A percentile compares a stretch with the other conserved stretches of the same genome.
Evolutionary conservation across 2,329 filamentous ascomycete species (phyloP).

Genomic region (Pseudogymnoascus sp.): DNA sequence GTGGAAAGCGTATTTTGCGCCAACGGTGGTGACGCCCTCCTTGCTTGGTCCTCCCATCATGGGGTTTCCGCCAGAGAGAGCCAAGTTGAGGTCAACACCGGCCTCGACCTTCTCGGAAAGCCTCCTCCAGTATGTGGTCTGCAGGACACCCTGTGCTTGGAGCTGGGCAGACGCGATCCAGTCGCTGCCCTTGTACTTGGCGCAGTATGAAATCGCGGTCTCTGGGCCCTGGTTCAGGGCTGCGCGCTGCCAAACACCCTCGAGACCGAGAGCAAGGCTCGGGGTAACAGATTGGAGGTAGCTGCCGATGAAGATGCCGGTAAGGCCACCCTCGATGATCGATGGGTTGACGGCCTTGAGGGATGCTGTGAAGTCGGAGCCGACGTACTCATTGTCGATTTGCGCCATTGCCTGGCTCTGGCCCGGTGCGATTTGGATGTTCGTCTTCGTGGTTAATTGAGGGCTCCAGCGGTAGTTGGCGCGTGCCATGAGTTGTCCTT

Average conservation of each 20-base stretch:
- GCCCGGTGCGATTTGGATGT: constrained; percentile 74
- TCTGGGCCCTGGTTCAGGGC: constrained; percentile 82
- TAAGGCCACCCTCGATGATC: constrained; percentile 80
- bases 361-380: constrained; percentile 85
- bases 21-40: constrained; percentile 84
- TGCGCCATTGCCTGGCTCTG: constrained; percentile 79
- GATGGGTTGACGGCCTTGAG: constrained; percentile 96
- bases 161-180: constrained; percentile 92
- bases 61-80: constrained; percentile 51
- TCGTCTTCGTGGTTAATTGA: constrained; percentile 75
- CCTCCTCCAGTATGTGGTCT: constrained; percentile 87
- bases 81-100: constrained; percentile 87
- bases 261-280: constrained; percentile 76
- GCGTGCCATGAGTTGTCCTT: constrained; percentile 75
- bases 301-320: constrained; percentile 90
- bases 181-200: constrained; percentile 81
- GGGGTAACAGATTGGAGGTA: constrained; percentile 92
- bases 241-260: constrained; percentile 87
- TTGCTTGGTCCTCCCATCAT: constrained; percentile 72
- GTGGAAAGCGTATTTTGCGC: constrained; percentile 97
- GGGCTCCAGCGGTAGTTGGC: constrained; percentile 89
- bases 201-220: constrained; percentile 81
- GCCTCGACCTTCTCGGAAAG: constrained; percentile 94
- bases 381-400: constrained; percentile 91
- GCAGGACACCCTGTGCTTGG: constrained; percentile 70